Percentiles rank a stretch among this genome's conserved stretches.
These are phyloP conservation scores for Limonomyces culmigenus DNA, from an alignment of 1,284 basidiomycete species.

Conservation along the genomic window DNA sequence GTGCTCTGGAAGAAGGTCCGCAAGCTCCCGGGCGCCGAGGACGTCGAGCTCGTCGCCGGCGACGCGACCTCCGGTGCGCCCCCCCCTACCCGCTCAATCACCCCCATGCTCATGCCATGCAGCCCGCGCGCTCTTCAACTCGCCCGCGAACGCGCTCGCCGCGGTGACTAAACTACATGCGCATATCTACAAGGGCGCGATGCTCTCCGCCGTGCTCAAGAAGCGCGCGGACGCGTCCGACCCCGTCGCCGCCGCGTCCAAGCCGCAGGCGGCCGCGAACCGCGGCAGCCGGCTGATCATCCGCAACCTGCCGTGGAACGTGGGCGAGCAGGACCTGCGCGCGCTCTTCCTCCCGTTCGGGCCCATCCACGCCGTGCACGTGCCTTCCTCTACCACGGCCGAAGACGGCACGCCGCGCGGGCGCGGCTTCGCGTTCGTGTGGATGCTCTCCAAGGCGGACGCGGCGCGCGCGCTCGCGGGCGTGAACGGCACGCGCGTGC, in stretches of 20 bases:
- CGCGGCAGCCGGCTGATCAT: conserved; percentile 79
- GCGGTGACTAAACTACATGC: conserved; percentile 79
- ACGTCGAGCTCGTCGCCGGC: conserved; percentile 39
- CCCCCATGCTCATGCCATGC: conserved; percentile 9
- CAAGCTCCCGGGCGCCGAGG: conserved; percentile 57
- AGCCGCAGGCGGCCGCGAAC: conserved; percentile 24
- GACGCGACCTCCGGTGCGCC: conserved; percentile 19
- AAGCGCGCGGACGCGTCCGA: conserved; percentile 65
- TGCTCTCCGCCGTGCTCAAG: conserved; percentile 84
- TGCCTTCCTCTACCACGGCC: conserved; percentile 31
- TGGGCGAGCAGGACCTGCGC: conserved; percentile 75
- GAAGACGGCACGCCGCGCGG: conserved; percentile 22
- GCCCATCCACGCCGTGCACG: conserved; percentile 73
- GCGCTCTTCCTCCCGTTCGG: conserved; percentile 82
- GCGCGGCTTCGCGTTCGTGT: conserved; percentile 91
- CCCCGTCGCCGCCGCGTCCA: conserved; percentile 20
- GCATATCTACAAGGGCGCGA: conserved; percentile 81
- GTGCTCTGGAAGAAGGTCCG: conserved; percentile 80
- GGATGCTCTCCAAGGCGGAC: conserved; percentile 80
- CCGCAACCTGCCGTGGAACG: conserved; percentile 77
- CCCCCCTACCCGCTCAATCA: neutral
- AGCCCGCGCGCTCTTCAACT: conserved; percentile 70
- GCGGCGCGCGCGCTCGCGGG: conserved; percentile 74
- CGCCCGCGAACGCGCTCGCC: conserved; percentile 53
- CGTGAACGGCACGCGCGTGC: conserved; percentile 67